Evolutionary conservation across 1,284 basidiomycete species (phyloP), one percentile per base, ranked within the genome.

Genomic region (Cryptococcus wingfieldii): DNA sequence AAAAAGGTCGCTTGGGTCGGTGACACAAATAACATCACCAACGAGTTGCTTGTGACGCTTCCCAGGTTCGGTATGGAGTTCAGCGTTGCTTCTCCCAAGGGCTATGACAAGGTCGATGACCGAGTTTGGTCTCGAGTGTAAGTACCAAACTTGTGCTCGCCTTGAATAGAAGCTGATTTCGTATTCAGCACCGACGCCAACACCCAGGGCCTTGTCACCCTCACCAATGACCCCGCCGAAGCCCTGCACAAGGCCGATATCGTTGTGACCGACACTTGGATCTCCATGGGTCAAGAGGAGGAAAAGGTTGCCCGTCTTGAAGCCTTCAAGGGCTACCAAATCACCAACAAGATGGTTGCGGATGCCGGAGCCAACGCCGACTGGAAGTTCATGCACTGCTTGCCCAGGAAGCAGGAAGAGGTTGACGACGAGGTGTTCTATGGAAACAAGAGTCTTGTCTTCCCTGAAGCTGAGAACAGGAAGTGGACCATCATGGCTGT

Each of bases 221-320:
- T 77, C 50, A 78, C 77, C 51, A 76, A 71, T 58, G 67, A 67
- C 67, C 94, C 96, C 0, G 81, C 80, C 41, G 90, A 92, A 69
- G 95, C 96, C 0, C 87, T 98, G 13, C 78, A 86, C 14, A 87
- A 86, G 47, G 95, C 96, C 16, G 92, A 98, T 72, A 83, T 98
- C 19, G 88, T 98, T 49, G 84, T 97, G 19, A 98, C 96, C 2
- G 93, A 97, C 76, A 97, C 93, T 3, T 97, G 93, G 91, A 93
- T 98, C 67, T 95, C 91, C 4, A 98, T 98, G 95, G 96, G 95
- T 28, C 93, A 97, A 78, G 96, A 98, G 77, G 87, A 86, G 1
- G 91, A 97, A 75, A 93, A 94, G 67, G 87, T 80, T n/a, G 85
- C 91, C 67, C 86, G 95, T 37, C 77, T 97, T 48, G 79, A 84